Conservation (phyloP, 2,329 filamentous ascomycete species). For the Purpureocillium lavendulum region DNA sequence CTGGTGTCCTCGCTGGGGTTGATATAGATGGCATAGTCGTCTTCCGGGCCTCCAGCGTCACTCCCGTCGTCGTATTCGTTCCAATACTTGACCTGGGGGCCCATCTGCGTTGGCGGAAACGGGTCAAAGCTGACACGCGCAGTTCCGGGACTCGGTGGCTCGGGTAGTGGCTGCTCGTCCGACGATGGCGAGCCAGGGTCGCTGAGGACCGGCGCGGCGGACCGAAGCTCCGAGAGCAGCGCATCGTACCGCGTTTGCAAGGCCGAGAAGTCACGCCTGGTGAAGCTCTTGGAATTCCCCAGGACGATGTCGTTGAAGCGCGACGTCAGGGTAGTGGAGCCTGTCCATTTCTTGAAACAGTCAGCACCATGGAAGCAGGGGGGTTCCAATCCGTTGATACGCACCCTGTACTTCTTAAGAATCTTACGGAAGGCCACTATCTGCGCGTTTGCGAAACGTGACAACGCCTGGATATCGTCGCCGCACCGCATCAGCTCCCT, state of each 20-base stretch:
- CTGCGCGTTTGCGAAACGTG: conserved; percentile 67
- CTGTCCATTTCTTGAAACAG: conserved; percentile 64
- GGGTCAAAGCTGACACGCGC: conserved; percentile 18
- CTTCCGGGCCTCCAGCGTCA: conserved; percentile 50
- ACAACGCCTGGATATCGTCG: conserved; percentile 62
- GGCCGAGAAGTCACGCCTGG: conserved; percentile 52
- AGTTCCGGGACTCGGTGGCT: conserved; percentile 2
- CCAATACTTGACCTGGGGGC: conserved; percentile 55
- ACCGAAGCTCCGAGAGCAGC: conserved; percentile 36
- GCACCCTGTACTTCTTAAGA: conserved; percentile 72
- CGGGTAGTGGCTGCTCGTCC: conserved; percentile 12
- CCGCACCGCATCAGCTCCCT: conserved; percentile 48
- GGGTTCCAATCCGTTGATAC: too few relatives aligned
- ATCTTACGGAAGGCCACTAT: conserved; percentile 73
- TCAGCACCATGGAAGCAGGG: background rate
- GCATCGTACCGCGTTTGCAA: conserved; percentile 43
- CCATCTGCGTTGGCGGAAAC: conserved; percentile 18
- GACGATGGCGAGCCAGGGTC: conserved; percentile 29
- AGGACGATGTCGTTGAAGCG: conserved; percentile 62
- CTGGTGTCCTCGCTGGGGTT: conserved; percentile 54
- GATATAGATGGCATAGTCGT: conserved; percentile 65
- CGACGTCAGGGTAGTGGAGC: conserved; percentile 54
- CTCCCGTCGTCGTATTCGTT: conserved; percentile 82
- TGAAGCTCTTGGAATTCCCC: conserved; percentile 61
- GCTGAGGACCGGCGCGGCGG: conserved; percentile 31